A percentile compares a stretch with the other conserved stretches of the same genome.
Evolutionary conservation across 177 flowering plant genomes (phyloP).

Genomic region (Vitis hybrid): DNA sequence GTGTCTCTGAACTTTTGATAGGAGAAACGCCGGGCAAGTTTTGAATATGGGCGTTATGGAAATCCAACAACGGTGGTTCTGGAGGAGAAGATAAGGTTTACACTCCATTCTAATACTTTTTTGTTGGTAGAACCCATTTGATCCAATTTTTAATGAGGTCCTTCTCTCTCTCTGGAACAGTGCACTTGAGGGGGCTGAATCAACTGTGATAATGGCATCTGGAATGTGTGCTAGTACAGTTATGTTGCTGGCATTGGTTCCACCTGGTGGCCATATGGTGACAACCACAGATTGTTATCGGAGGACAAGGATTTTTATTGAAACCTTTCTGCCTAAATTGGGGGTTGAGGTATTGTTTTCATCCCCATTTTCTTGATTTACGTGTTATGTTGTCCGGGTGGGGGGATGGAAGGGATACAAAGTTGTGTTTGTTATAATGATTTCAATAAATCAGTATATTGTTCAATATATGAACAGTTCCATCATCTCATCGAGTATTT

Average conservation of each 20-base stretch:
- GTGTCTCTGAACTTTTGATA: slow-evolving; percentile 19
- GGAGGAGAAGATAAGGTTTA: slow-evolving; percentile 87
- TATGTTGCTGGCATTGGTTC: slow-evolving; percentile 85
- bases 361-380: not conserved
- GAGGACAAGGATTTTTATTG: slow-evolving; percentile 86
- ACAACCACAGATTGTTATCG: slow-evolving; percentile 97
- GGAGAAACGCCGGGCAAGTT: slow-evolving; percentile 81
- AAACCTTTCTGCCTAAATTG: slow-evolving; percentile 88
- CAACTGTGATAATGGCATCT: slow-evolving; percentile 85
- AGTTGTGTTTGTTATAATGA: too few relatives aligned
- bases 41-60: slow-evolving; percentile 98
- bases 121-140: not conserved
- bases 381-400: not conserved
- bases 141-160: slow-evolving; percentile 5
- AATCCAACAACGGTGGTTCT: slow-evolving; percentile 77
- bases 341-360: slow-evolving; percentile 61
- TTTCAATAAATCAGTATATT: too few relatives aligned
- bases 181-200: slow-evolving; percentile 96
- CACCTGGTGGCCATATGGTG: slow-evolving; percentile 92
- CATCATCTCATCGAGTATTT: too few relatives aligned
- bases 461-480: too few relatives aligned
- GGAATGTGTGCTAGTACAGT: slow-evolving; percentile 94
- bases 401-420: too few relatives aligned
- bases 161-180: slow-evolving; percentile 36
- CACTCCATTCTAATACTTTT: not conserved